These are phyloP conservation scores for Podospora pseudoanserina DNA, from an alignment of 495 filamentous ascomycete species.

Conservation along the genomic window DNA sequence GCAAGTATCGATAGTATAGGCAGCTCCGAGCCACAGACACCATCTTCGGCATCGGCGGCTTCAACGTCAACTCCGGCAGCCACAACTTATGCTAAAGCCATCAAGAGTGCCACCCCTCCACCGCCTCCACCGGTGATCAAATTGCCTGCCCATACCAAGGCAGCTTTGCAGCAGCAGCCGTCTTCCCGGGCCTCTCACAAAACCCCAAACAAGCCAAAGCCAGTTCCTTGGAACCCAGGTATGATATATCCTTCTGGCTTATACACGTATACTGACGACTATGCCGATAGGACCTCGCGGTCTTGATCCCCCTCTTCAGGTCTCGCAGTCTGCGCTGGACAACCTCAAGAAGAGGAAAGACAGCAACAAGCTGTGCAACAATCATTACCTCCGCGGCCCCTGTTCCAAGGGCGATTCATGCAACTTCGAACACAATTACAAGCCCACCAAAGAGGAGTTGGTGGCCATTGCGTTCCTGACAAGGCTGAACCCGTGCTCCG, in stretches of 20 bases:
- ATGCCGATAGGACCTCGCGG: slow-evolving; percentile 41
- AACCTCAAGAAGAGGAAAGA: slow-evolving; percentile 71
- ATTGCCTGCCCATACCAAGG: slow-evolving; percentile 30
- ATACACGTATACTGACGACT: too few relatives aligned
- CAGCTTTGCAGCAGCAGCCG: slow-evolving; percentile 12
- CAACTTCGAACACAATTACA: slow-evolving; percentile 71
- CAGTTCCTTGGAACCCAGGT: slow-evolving; percentile 39
- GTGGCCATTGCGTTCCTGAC: slow-evolving; percentile 66
- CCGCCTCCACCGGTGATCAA: slow-evolving; percentile 37
- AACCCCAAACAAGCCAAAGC: slow-evolving; percentile 10
- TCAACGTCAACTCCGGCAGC: slow-evolving; percentile 16
- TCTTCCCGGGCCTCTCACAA: background rate
- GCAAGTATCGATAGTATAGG: background rate
- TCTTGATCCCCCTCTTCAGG: slow-evolving; percentile 46
- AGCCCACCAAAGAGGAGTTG: slow-evolving; percentile 62
- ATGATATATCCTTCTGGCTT: too few relatives aligned
- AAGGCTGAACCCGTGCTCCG: slow-evolving; percentile 73
- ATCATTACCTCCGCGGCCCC: slow-evolving; percentile 71
- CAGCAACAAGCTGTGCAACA: slow-evolving; percentile 78
- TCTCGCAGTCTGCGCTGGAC: slow-evolving; percentile 62
- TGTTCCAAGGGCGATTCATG: slow-evolving; percentile 71
- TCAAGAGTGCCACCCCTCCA: slow-evolving; percentile 35
- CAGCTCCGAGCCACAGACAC: slow-evolving; percentile 5
- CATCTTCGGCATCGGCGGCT: slow-evolving; percentile 16
- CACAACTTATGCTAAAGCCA: slow-evolving; percentile 36